Conservation (phyloP, 1,139 yeast genomes). For the Candida smagusa region DNA sequence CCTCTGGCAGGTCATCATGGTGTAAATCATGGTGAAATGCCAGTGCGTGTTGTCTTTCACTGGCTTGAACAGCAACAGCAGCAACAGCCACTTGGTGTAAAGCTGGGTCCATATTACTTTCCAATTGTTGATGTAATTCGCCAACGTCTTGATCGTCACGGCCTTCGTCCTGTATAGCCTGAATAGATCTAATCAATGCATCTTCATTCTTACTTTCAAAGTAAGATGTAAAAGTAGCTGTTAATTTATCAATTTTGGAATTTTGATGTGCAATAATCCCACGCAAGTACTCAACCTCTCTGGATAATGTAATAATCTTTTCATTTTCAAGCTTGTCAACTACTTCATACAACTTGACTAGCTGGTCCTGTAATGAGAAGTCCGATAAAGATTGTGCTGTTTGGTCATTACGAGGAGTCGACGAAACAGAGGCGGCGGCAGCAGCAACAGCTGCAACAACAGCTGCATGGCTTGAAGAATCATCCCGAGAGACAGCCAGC, state of each 20-base stretch:
- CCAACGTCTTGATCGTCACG: conserved; percentile 11
- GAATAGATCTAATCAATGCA: conserved; percentile 24
- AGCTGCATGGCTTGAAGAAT: conserved; percentile 1
- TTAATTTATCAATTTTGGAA: conserved; percentile 38
- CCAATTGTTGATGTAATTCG: conserved; percentile 19
- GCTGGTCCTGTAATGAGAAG: conserved; percentile 7
- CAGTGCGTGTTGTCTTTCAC: conserved; percentile 10
- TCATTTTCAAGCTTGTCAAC: conserved; percentile 18
- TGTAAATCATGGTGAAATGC: conserved; percentile 7
- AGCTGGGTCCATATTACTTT: conserved; percentile 38
- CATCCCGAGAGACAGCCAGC: conserved; percentile 2
- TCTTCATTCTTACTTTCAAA: conserved; percentile 34
- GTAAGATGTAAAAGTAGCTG: conserved; percentile 29
- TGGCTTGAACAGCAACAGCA: conserved; percentile 31
- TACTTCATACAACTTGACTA: conserved; percentile 15
- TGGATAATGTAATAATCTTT: conserved; percentile 22
- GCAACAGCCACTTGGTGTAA: conserved; percentile 40
- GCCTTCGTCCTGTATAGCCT: conserved; percentile 27
- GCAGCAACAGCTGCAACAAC: conserved; percentile 2
- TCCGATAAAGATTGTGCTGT: conserved; percentile 3
- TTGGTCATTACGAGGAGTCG: not conserved
- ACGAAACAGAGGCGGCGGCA: not conserved
- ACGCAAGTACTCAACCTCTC: conserved; percentile 35
- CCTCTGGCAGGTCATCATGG: conserved; percentile 6
- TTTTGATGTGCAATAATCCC: conserved; percentile 39